A percentile compares a stretch with the other conserved stretches of the same genome.
phyloP scores from a whole-genome alignment of 257 asterid species.

The Fraxinus excelsior region DNA sequence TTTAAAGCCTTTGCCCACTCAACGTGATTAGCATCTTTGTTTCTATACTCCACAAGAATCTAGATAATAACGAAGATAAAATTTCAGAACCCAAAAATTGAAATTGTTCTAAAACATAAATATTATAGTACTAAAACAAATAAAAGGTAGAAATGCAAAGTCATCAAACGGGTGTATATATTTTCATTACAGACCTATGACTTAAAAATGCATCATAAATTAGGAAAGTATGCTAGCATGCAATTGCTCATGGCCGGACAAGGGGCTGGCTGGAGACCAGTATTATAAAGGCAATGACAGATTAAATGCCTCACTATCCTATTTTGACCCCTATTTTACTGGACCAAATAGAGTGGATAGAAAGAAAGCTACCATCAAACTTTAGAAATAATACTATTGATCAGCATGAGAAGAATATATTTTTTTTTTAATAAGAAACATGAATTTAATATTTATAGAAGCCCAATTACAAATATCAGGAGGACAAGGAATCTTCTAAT shows the following conservation, averaged over 20 bases:
- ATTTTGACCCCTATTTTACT: not conserved
- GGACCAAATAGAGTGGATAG: not conserved
- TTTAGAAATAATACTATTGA: not conserved
- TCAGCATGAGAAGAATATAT: not conserved
- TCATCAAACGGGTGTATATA: not conserved
- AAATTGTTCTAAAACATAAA: not conserved
- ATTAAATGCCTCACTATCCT: not conserved
- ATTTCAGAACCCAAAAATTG: not conserved
- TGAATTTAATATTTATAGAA: not conserved
- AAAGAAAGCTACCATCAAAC: not conserved
- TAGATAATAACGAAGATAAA: constrained; percentile 23
- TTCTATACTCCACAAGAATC: constrained; percentile 92
- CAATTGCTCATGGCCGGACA: not conserved
- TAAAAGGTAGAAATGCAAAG: not conserved
- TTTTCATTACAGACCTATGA: not conserved
- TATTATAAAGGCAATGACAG: not conserved
- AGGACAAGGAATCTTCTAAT: not conserved
- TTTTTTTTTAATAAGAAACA: not conserved
- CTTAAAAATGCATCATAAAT: not conserved
- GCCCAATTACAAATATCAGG: not conserved
- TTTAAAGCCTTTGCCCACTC: constrained; percentile 97
- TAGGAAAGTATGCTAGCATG: not conserved
- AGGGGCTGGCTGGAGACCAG: not conserved
- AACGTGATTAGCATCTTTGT: constrained; percentile 83
- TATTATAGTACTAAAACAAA: not conserved